Conservation (phyloP, 371 early-diverging fungal species). For the Funneliformis caledonium region DNA sequence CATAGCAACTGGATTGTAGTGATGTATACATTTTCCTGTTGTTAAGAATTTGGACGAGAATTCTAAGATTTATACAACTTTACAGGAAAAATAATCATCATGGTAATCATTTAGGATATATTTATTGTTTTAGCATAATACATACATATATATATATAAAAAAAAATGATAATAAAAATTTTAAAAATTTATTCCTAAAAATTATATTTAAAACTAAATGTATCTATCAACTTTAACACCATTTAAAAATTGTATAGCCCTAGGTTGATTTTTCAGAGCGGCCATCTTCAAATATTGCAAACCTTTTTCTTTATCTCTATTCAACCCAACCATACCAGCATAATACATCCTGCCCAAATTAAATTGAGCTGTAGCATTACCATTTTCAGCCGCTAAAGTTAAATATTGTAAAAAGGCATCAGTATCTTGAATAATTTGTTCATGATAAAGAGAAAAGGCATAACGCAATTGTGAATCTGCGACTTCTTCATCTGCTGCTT, state of each 20-base stretch:
- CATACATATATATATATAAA: too few species aligned
- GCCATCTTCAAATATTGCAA: conserved; percentile 24
- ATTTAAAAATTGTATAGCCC: not conserved
- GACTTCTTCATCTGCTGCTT: conserved; percentile 35
- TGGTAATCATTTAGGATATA: too few species aligned
- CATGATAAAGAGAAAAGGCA: conserved; percentile 33
- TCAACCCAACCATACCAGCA: conserved; percentile 22
- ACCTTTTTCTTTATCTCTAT: conserved; percentile 9
- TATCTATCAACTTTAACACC: conserved; percentile 12
- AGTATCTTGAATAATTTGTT: conserved; percentile 29
- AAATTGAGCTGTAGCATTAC: conserved; percentile 34
- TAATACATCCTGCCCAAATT: conserved; percentile 30
- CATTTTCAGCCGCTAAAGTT: conserved; percentile 27
- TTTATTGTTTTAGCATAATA: too few species aligned
- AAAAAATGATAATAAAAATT: too few species aligned
- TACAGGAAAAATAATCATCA: too few species aligned
- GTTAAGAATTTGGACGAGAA: too few species aligned
- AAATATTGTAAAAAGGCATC: conserved; percentile 30
- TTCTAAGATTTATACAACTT: too few species aligned
- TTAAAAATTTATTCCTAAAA: too few species aligned
- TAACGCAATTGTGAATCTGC: conserved; percentile 38
- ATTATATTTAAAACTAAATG: not conserved
- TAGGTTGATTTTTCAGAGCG: conserved; percentile 20
- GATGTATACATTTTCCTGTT: too few species aligned
- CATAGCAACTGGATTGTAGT: too few species aligned